phyloP scores from a whole-genome alignment of 2,329 filamentous ascomycete species.

The Ophiosphaerella narmari region DNA sequence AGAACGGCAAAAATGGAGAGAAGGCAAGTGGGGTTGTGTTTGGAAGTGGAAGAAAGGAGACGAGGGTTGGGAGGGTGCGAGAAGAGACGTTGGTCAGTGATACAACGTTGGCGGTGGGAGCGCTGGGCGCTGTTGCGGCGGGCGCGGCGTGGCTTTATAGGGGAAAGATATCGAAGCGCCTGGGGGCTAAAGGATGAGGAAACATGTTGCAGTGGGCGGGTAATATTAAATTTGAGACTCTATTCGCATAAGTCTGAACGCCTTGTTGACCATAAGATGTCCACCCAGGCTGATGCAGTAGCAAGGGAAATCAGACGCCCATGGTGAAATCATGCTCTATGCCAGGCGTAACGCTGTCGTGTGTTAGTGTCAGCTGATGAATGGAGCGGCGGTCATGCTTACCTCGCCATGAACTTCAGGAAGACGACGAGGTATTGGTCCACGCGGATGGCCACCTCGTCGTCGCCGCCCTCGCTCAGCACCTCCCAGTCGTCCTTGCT shows the following conservation, averaged over 20 bases:
- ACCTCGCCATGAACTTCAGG: slow-evolving; percentile 71
- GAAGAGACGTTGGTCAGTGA: slow-evolving; percentile 53
- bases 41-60: slow-evolving; percentile 39
- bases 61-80: slow-evolving; percentile 49
- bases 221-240: neutral
- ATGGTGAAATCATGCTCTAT: slow-evolving; percentile 99
- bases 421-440: slow-evolving; percentile 89
- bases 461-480: slow-evolving; percentile 63
- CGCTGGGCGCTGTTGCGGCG: slow-evolving; percentile 42
- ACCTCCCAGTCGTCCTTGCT: slow-evolving; percentile 65
- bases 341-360: slow-evolving; percentile 83
- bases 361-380: slow-evolving; percentile 62
- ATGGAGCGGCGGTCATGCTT: slow-evolving; percentile 1
- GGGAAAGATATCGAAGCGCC: slow-evolving; percentile 15
- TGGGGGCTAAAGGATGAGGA: slow-evolving; percentile 7
- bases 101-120: slow-evolving; percentile 41
- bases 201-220: neutral
- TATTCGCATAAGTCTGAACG: neutral
- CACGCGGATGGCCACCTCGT: slow-evolving; percentile 82
- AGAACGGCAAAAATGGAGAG: neutral
- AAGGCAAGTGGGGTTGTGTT: slow-evolving; percentile 41
- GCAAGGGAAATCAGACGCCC: slow-evolving; percentile 68
- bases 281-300: neutral
- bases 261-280: neutral
- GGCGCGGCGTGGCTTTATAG: slow-evolving; percentile 40